phyloP scores from a whole-genome alignment of 1,284 basidiomycete genomes.

The Papiliotrema nemorosa region DNA sequence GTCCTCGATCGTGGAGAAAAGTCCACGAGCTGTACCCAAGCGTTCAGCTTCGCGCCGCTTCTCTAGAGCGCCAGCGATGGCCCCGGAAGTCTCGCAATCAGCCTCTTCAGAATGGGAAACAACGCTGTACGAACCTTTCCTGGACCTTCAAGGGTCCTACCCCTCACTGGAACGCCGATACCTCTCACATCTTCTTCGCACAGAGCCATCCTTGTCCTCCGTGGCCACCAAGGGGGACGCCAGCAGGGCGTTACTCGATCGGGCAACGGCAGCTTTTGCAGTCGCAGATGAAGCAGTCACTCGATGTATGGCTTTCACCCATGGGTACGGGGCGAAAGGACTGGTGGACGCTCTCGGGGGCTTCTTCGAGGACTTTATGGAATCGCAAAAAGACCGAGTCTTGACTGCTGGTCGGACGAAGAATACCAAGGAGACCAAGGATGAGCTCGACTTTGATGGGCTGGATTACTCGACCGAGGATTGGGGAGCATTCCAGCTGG shows the following conservation, averaged over 20 bases:
- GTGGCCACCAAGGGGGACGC: conserved; percentile 16
- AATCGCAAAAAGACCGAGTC: conserved; percentile 7
- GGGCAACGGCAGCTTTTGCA: conserved; percentile 65
- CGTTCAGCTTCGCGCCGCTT: conserved; percentile 33
- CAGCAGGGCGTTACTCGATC: conserved; percentile 62
- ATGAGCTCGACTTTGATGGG: conserved; percentile 42
- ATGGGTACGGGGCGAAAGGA: conserved; percentile 74
- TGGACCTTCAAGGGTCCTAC: conserved; percentile 82
- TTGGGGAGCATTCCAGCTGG: conserved; percentile 77
- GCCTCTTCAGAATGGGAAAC: conserved; percentile 64
- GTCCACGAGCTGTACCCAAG: conserved; percentile 2
- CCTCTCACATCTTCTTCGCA: conserved; percentile 58
- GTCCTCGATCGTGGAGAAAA: conserved; percentile 2
- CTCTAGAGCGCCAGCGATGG: conserved; percentile 25
- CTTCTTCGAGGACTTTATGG: conserved; percentile 56
- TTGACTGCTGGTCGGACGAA: background rate
- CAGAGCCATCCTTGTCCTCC: conserved; percentile 50
- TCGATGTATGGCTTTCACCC: conserved; percentile 73
- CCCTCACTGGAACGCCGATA: conserved; percentile 66
- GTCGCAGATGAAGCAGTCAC: conserved; percentile 73
- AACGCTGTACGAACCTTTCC: conserved; percentile 83
- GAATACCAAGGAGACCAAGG: conserved; percentile 7
- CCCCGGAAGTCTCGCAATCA: conserved; percentile 11
- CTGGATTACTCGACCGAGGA: conserved; percentile 79
- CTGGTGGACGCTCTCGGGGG: conserved; percentile 69